These are phyloP conservation scores for Candida labiduridarum DNA, from an alignment of 1,139 yeast genomes.

Conservation along the genomic window DNA sequence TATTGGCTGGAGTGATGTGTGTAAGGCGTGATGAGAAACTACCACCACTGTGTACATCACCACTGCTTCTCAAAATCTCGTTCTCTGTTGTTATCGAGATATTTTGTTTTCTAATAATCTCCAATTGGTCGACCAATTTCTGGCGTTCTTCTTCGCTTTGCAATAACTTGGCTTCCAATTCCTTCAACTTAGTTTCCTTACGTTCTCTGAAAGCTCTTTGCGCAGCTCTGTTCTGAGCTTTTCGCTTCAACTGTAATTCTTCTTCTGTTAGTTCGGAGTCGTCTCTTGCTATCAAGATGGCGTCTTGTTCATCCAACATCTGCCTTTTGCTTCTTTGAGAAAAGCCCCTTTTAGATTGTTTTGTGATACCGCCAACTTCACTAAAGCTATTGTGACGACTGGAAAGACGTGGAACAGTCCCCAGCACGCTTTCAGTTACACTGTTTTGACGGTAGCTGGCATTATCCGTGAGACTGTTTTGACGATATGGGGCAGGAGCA, in stretches of 20 bases:
- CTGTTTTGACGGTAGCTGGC: neutral
- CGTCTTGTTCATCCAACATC: conserved; percentile 40
- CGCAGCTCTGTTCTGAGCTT: conserved; percentile 87
- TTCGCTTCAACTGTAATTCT: conserved; percentile 57
- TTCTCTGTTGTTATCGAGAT: conserved; percentile 61
- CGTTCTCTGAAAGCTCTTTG: conserved; percentile 89
- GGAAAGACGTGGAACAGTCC: neutral
- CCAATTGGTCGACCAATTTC: conserved; percentile 54
- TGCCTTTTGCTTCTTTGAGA: conserved; percentile 24
- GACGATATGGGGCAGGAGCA: neutral
- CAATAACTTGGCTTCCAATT: conserved; percentile 60
- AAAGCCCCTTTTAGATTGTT: neutral
- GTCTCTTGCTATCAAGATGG: conserved; percentile 39
- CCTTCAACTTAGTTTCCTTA: conserved; percentile 73
- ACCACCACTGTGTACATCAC: conserved; percentile 1
- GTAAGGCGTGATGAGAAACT: neutral
- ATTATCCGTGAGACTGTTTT: neutral
- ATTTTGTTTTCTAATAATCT: conserved; percentile 54
- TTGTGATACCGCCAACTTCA: conserved; percentile 1
- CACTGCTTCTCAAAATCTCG: conserved; percentile 37
- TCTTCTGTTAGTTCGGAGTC: conserved; percentile 49
- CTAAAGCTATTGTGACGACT: neutral
- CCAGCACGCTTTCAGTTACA: neutral
- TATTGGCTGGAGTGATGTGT: conserved; percentile 8
- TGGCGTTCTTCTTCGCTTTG: conserved; percentile 63